These are phyloP conservation scores for Phialemonium atrogriseum DNA, from an alignment of 2,329 filamentous ascomycete species.

Conservation along the genomic window DNA sequence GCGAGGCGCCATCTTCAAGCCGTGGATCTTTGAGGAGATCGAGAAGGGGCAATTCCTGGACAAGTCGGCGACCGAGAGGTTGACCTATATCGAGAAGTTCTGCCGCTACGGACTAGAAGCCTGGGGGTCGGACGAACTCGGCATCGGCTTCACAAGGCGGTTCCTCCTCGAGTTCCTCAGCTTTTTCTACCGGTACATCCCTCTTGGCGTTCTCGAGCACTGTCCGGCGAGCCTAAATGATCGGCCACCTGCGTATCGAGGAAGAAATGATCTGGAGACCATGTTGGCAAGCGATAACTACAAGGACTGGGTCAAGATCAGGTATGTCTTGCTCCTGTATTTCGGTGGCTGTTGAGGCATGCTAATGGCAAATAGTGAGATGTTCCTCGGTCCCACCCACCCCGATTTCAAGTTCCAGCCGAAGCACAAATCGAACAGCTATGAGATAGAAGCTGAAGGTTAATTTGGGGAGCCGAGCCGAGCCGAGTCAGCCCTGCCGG, in stretches of 20 bases:
- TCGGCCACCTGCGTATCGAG: conserved; percentile 73
- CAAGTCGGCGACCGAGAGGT: conserved; percentile 81
- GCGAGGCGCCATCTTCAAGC: conserved; percentile 93
- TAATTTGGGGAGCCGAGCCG: conserved; percentile 5
- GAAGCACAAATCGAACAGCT: conserved; percentile 94
- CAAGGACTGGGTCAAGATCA: conserved; percentile 98
- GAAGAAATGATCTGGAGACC: conserved; percentile 89
- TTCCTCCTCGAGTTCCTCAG: conserved; percentile 95
- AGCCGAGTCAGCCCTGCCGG: too few species aligned
- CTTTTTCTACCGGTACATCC: conserved; percentile 87
- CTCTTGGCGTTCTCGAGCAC: conserved; percentile 78
- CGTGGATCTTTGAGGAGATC: conserved; percentile 98
- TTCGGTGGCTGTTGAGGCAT: conserved; percentile 3
- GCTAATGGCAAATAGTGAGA: conserved; percentile 56
- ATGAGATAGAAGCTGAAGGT: conserved; percentile 59
- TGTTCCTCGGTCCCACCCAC: conserved; percentile 91
- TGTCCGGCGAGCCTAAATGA: conserved; percentile 86
- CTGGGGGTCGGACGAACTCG: conserved; percentile 94
- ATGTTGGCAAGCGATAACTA: conserved; percentile 85
- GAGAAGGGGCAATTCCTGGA: conserved; percentile 86
- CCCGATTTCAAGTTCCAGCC: conserved; percentile 89
- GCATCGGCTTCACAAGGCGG: conserved; percentile 79
- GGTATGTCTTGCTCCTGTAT: conserved; percentile 44
- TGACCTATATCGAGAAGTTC: conserved; percentile 82
- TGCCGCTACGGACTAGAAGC: conserved; percentile 82